These are phyloP conservation scores for Geum urbanum DNA, from an alignment of 306 rosid genomes.

Conservation along the genomic window DNA sequence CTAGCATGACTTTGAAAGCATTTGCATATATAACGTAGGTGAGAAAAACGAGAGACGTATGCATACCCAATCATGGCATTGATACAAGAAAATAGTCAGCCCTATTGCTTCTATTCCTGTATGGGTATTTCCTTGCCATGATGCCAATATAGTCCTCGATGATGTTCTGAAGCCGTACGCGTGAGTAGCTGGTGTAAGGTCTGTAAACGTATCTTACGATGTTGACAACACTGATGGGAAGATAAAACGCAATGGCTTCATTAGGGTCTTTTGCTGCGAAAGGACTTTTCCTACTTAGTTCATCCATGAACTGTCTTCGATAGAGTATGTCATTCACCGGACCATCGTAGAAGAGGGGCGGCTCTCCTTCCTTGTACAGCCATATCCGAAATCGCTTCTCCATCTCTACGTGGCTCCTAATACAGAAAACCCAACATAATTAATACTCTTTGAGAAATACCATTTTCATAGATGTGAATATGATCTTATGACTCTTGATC, in stretches of 20 bases:
- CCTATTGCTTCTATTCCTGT: constrained; percentile 58
- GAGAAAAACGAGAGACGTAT: neutral
- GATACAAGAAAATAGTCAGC: constrained; percentile 60
- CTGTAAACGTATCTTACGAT: constrained; percentile 42
- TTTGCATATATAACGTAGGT: neutral
- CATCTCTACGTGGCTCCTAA: constrained; percentile 52
- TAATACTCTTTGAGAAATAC: neutral
- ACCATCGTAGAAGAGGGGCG: constrained; percentile 52
- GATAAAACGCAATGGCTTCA: constrained; percentile 45
- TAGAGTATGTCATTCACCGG: constrained; percentile 67
- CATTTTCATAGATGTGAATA: too few species aligned
- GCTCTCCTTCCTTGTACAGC: constrained; percentile 65
- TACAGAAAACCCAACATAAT: neutral
- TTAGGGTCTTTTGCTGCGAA: constrained; percentile 35
- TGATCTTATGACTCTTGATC: neutral
- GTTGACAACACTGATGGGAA: constrained; percentile 53
- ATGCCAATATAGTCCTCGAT: constrained; percentile 30
- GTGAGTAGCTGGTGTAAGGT: constrained; percentile 28
- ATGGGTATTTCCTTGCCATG: constrained; percentile 30
- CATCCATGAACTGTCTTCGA: constrained; percentile 64
- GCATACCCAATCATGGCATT: constrained; percentile 68
- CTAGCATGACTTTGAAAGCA: neutral
- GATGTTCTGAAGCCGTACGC: constrained; percentile 25
- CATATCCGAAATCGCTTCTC: constrained; percentile 60
- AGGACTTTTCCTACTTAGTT: constrained; percentile 30